These are phyloP conservation scores for Schizophyllum amplum DNA, from an alignment of 1,284 basidiomycete species.

Conservation along the genomic window DNA sequence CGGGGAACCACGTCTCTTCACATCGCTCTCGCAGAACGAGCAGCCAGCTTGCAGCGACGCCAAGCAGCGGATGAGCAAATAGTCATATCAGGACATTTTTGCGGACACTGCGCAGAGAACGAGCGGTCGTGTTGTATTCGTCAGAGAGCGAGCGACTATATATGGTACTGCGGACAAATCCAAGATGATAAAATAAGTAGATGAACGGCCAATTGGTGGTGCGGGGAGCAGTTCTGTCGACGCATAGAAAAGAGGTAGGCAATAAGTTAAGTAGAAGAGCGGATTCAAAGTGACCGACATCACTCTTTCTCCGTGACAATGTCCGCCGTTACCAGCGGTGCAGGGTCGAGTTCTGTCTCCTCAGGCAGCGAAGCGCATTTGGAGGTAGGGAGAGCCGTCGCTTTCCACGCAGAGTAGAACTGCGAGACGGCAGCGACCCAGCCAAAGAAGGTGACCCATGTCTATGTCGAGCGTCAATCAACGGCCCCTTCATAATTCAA, in stretches of 20 bases:
- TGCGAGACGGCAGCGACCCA: conserved; percentile 55
- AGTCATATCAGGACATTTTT: too few relatives aligned
- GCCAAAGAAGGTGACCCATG: conserved; percentile 56
- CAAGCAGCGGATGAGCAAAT: too few relatives aligned
- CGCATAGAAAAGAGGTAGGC: neutral
- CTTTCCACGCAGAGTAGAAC: conserved; percentile 69
- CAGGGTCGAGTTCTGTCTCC: neutral
- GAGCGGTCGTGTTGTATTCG: too few relatives aligned
- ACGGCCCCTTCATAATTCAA: conserved; percentile 1
- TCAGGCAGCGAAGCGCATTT: neutral
- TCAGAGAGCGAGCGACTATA: too few relatives aligned
- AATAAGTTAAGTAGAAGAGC: neutral
- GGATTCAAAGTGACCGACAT: neutral
- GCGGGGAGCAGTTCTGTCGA: too few relatives aligned
- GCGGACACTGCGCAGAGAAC: too few relatives aligned
- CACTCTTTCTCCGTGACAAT: neutral
- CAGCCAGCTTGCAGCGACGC: too few relatives aligned
- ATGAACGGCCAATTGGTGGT: too few relatives aligned
- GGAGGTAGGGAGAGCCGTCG: conserved; percentile 44
- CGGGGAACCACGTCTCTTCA: too few relatives aligned
- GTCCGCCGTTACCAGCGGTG: neutral
- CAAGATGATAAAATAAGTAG: too few relatives aligned
- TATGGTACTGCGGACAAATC: too few relatives aligned
- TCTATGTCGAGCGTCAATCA: conserved; percentile 26
- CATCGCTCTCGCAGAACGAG: too few relatives aligned